Percentiles rank a stretch among this genome's conserved stretches.
Evolutionary conservation across 164 flowering plant genomes (phyloP).

Genomic region (Chimonanthus praecox): DNA sequence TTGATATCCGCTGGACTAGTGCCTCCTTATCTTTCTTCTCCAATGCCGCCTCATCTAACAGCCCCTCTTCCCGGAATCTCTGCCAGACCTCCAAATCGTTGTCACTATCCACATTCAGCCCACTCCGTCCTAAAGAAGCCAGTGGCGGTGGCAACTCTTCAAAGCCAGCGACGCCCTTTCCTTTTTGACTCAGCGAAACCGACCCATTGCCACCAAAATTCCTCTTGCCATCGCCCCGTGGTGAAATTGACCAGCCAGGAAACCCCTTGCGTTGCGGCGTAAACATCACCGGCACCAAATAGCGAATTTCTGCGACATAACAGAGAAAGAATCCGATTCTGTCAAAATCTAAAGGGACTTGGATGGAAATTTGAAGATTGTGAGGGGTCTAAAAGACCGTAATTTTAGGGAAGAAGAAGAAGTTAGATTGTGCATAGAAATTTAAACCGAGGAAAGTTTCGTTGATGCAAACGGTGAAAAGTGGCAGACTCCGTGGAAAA

Average conservation of each 20-base stretch:
- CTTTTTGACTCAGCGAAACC: not conserved
- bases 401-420: too few species aligned
- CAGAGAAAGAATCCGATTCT: not conserved
- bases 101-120: constrained; percentile 19
- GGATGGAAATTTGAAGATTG: not conserved
- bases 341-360: not conserved
- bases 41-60: constrained; percentile 56
- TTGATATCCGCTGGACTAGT: constrained; percentile 37
- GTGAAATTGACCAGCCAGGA: constrained; percentile 34
- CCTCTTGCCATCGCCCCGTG: constrained; percentile 12
- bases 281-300: constrained; percentile 39
- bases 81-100: constrained; percentile 53
- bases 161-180: constrained; percentile 45
- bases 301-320: not conserved
- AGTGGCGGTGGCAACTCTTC: constrained; percentile 33
- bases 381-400: too few species aligned
- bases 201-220: constrained; percentile 19
- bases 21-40: constrained; percentile 60
- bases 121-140: constrained; percentile 31
- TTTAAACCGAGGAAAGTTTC: too few species aligned
- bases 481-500: too few species aligned
- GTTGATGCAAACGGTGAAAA: too few species aligned
- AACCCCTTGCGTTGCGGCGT: constrained; percentile 62
- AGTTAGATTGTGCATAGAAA: too few species aligned
- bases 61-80: constrained; percentile 64